A percentile compares a stretch with the other conserved stretches of the same genome.
phyloP scores from a whole-genome alignment of 2,329 filamentous ascomycete species.

The Fusarium aywerte region DNA sequence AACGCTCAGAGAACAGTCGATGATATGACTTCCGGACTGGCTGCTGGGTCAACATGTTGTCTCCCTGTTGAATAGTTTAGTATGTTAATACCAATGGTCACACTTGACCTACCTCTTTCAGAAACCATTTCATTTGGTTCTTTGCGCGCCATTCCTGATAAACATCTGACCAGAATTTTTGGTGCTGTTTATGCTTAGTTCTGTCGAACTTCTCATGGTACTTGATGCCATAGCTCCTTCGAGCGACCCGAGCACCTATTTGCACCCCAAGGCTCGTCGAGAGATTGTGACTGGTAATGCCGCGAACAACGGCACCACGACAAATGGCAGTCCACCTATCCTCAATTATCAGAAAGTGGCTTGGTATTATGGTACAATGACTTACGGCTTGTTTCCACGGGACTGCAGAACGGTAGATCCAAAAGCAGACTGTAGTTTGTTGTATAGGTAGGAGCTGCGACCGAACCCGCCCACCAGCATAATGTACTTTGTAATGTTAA shows the following conservation, averaged over 20 bases:
- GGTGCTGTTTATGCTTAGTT: slow-evolving; percentile 11
- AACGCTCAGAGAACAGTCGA: fast-evolving
- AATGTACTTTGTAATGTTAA: too few relatives aligned
- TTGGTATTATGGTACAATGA: neutral
- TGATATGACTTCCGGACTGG: neutral
- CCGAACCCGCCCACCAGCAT: slow-evolving; percentile 56
- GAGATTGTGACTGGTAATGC: slow-evolving; percentile 14
- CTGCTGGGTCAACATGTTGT: slow-evolving; percentile 1
- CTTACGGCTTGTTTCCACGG: slow-evolving; percentile 50
- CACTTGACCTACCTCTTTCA: slow-evolving; percentile 42
- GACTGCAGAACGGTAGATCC: slow-evolving; percentile 47
- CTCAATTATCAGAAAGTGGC: too few relatives aligned
- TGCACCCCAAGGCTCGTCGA: neutral
- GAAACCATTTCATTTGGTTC: slow-evolving; percentile 47
- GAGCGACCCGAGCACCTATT: slow-evolving; percentile 42
- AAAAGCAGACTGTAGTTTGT: slow-evolving; percentile 13
- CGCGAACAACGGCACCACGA: slow-evolving; percentile 49
- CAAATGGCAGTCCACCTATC: slow-evolving; percentile 52
- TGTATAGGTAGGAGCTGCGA: slow-evolving; percentile 45
- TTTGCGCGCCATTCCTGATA: neutral
- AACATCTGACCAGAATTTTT: slow-evolving; percentile 26
- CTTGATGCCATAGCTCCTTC: slow-evolving; percentile 45
- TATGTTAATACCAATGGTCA: too few relatives aligned
- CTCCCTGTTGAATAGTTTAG: slow-evolving; percentile 12
- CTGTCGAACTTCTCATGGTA: neutral